phyloP scores from a whole-genome alignment of 768 basidiomycete genomes.

The Kwoniella sp. region DNA sequence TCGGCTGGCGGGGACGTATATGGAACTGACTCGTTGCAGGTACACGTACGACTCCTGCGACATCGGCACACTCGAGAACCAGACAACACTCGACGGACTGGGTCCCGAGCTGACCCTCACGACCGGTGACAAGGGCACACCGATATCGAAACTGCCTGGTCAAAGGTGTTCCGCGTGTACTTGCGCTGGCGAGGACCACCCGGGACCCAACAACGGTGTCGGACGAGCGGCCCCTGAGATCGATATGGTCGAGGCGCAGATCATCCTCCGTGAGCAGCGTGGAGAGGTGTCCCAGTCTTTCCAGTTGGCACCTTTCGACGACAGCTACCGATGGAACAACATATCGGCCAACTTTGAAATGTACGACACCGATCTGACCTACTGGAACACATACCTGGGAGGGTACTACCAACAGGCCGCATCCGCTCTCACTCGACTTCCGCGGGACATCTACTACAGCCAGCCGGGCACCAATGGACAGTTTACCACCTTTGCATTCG shows the following conservation, averaged over 20 bases:
- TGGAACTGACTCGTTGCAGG: conserved; percentile 57
- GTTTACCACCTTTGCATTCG: conserved; percentile 52
- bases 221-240: conserved; percentile 87
- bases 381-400: conserved; percentile 51
- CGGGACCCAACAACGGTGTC: conserved; percentile 64
- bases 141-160: conserved; percentile 50
- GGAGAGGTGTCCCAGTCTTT: conserved; percentile 64
- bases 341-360: conserved; percentile 19
- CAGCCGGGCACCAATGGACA: conserved; percentile 15
- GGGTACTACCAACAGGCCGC: conserved; percentile 58
- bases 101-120: conserved; percentile 41
- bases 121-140: conserved; percentile 37
- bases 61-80: conserved; percentile 42
- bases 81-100: conserved; percentile 39
- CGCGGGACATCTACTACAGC: conserved; percentile 32
- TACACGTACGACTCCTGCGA: conserved; percentile 49
- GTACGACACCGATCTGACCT: conserved; percentile 47
- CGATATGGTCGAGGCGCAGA: conserved; percentile 82
- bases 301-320: conserved; percentile 65
- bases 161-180: conserved; percentile 66
- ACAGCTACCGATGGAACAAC: conserved; percentile 53
- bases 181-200: conserved; percentile 78
- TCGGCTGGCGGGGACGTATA: not conserved
- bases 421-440: conserved; percentile 55
- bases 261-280: conserved; percentile 58